Evolutionary conservation across 2,329 filamentous ascomycete species (phyloP), one percentile per base, ranked within the genome.

Genomic region (Reticulascus tulasneorum): DNA sequence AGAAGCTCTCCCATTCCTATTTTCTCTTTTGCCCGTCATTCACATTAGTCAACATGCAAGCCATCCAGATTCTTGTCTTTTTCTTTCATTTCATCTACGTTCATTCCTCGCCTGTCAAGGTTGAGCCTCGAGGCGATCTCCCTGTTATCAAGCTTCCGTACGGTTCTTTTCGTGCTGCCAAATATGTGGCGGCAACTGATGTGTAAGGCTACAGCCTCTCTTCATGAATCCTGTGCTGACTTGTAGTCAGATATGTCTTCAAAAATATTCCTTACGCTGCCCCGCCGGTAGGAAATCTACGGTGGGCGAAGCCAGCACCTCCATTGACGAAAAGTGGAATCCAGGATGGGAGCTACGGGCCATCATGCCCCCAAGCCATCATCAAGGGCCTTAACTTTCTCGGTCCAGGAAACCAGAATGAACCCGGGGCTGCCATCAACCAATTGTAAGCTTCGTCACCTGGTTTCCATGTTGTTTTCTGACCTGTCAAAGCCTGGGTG

Each of bases 181-280:
- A 19, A 11, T 35, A 35, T 22, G 25, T 18, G 19, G 23, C 18
- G 20, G 26, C 15, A 7, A 28, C 23, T 17, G 33, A 35, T n/a
- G 25, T 35, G 33, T 35, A 15, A 11, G 33, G 22, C 5, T 7
- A 11, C 9, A 11, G 5, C 16, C 12, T 16, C 36, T 25, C 6
- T 15, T n/a, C 12, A n/a, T 10, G 10, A 15, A 20, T 24, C 19
- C n/a, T 35, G n/a, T 33, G 55, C 32, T 35, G 7, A 35, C 18
- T 20, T 28, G 10, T 16, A n/a, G n/a, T 10, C 45, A 53, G 58
- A 20, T 62, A 64, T 38, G 51, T 47, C 23, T 69, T 67, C 47
- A 58, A 58, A 35, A 67, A 67, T 38, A 63, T 69, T 33, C 60
- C 62, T 1, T 69, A 62, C 45, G 66, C 62, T 3, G 64, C 64